These are phyloP conservation scores for Litsea cubeba DNA, from an alignment of 164 flowering plant genomes.

Conservation along the genomic window DNA sequence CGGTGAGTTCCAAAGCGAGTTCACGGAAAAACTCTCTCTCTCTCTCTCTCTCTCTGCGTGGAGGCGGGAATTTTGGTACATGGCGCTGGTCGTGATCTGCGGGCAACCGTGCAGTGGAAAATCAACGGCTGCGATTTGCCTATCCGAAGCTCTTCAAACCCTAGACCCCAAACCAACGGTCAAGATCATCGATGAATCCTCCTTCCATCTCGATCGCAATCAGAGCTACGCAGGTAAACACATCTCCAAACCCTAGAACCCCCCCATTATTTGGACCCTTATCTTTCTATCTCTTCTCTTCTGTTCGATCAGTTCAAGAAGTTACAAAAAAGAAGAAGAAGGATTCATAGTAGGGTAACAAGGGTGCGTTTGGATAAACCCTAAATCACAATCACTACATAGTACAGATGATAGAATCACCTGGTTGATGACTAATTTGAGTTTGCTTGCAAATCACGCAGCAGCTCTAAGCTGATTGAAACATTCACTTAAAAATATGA, in stretches of 20 bases:
- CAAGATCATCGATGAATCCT: conserved; percentile 62
- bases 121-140: conserved; percentile 66
- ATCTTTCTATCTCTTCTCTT: conserved; percentile 2
- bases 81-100: conserved; percentile 97
- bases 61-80: conserved; percentile 11
- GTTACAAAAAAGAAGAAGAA: too few relatives aligned
- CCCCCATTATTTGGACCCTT: neutral
- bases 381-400: too few relatives aligned
- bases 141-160: conserved; percentile 56
- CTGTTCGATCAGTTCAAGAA: neutral
- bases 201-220: conserved; percentile 79
- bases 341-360: too few relatives aligned
- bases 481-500: too few relatives aligned
- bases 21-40: neutral
- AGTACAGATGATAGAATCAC: too few relatives aligned
- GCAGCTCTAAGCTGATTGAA: too few relatives aligned
- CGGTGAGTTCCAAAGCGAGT: too few relatives aligned
- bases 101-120: conserved; percentile 99
- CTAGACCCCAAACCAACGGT: conserved; percentile 41
- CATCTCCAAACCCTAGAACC: too few relatives aligned
- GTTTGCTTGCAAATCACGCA: too few relatives aligned
- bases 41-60: neutral
- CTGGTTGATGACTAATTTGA: too few relatives aligned
- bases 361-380: too few relatives aligned
- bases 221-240: conserved; percentile 46